These are phyloP conservation scores for Dactylellina parvicollis DNA, from an alignment of 2,329 filamentous ascomycete genomes.

Conservation along the genomic window DNA sequence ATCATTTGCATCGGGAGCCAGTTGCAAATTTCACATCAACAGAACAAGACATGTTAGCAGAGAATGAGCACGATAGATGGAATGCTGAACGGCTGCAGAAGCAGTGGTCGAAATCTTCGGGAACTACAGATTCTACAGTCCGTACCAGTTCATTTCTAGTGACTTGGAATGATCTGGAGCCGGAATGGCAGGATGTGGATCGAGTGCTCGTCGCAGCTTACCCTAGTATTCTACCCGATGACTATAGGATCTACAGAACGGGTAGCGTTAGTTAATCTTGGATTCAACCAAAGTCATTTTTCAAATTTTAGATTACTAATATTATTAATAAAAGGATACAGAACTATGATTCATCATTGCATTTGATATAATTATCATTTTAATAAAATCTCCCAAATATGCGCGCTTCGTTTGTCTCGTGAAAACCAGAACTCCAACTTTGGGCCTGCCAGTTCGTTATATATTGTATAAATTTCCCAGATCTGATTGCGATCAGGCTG, in stretches of 20 bases:
- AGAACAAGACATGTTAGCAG: constrained; percentile 20
- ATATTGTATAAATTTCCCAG: neutral
- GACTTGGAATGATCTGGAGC: constrained; percentile 29
- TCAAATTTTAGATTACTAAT: neutral
- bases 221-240: constrained; percentile 29
- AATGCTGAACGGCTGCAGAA: constrained; percentile 37
- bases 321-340: too few relatives aligned
- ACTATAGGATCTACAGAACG: constrained; percentile 36
- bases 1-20: constrained; percentile 31
- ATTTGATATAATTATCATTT: too few relatives aligned
- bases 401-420: too few relatives aligned
- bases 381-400: too few relatives aligned
- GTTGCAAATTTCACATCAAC: neutral
- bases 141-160: constrained; percentile 34
- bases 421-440: too few relatives aligned
- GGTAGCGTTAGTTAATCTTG: neutral
- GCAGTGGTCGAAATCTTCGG: constrained; percentile 21
- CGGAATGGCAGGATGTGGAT: constrained; percentile 42
- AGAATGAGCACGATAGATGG: constrained; percentile 35
- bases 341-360: too few relatives aligned
- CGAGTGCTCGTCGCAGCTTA: constrained; percentile 28
- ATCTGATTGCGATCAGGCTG: neutral
- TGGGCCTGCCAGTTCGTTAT: too few relatives aligned
- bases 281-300: neutral
- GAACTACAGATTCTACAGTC: neutral